Evolutionary conservation across 768 basidiomycete species (phyloP), one percentile per base, ranked within the genome.

Genomic region (Serendipita indica): DNA sequence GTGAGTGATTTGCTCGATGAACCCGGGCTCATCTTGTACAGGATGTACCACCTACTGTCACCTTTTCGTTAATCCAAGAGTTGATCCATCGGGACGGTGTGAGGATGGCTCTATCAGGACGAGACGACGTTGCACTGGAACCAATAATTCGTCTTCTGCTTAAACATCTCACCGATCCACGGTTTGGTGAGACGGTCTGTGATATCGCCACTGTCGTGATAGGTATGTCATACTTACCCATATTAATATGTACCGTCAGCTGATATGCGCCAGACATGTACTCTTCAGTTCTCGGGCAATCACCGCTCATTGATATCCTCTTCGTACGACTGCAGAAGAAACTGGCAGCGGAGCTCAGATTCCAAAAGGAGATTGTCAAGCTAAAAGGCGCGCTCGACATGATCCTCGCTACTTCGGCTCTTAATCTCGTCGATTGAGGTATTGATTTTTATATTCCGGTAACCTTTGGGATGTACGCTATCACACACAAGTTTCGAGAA

Each of bases 101-200:
- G 52, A 77, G 81, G 60, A 81, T 81, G 63, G 93, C 96, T 2
- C 76, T 99, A 7, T 77, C 86, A 0, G 89, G 91, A 43, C 82
- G 96, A 33, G 93, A 98, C 66, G 96, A 98, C 67, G 84, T 97
- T 45, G 75, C 94, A 10, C 74, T 99, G 3, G 91, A 96, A 66
- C 93, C 94, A 1, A 75, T 98, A 33, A 77, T 99, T n/a, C 79
- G 82, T 2, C 77, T 97, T 34, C 76, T 98, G 22, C 71, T 90
- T 58, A 89, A 88, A 67, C 78, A 97, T 68, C 77, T 94, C 58
- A 74, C 83, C 3, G 90, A 96, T 72, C 89, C 91, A 33, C 82
- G 93, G 27, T 98, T 96, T 66, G 91, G 91, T n/a, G 82, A 85
- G 61, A 76, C 89, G 69, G 91, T 84, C 12, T 83, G 85, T 62